These are phyloP conservation scores for Ehretia macrophylla DNA, from an alignment of 257 asterid species.

Conservation along the genomic window DNA sequence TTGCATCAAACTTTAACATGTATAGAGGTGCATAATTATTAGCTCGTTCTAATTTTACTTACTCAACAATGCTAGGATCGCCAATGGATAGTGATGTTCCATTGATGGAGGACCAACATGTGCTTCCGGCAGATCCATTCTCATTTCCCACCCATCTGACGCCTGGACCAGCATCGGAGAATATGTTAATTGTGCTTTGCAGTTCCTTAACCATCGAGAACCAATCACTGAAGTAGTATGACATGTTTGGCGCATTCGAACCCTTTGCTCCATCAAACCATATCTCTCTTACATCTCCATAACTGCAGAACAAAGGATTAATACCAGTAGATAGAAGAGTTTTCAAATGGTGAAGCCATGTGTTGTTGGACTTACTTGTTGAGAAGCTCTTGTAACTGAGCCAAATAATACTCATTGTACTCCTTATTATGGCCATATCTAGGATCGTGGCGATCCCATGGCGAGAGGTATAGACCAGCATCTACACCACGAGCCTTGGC, in stretches of 20 bases:
- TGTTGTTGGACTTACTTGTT: constrained; percentile 28
- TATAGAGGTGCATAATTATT: no score
- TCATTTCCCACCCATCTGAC: constrained; percentile 94
- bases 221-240: constrained; percentile 77
- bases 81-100: constrained; percentile 71
- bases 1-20: no score
- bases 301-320: constrained; percentile 28
- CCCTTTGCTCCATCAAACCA: constrained; percentile 99
- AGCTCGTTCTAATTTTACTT: constrained; percentile 12
- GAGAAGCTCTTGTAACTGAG: constrained; percentile 90
- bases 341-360: background rate
- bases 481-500: constrained; percentile 60
- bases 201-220: constrained; percentile 81
- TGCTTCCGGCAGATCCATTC: constrained; percentile 67
- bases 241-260: constrained; percentile 70
- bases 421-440: constrained; percentile 60
- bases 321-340: background rate
- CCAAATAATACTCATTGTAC: constrained; percentile 83
- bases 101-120: constrained; percentile 94
- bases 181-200: constrained; percentile 80
- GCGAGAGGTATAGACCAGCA: constrained; percentile 80
- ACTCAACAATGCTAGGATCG: constrained; percentile 46
- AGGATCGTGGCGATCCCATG: constrained; percentile 89
- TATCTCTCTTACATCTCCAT: constrained; percentile 73
- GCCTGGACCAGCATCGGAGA: constrained; percentile 92